Base-by-base conservation (phyloP, 176 grass and related monocot species). In the Bolboschoenus planiculmis region DNA sequence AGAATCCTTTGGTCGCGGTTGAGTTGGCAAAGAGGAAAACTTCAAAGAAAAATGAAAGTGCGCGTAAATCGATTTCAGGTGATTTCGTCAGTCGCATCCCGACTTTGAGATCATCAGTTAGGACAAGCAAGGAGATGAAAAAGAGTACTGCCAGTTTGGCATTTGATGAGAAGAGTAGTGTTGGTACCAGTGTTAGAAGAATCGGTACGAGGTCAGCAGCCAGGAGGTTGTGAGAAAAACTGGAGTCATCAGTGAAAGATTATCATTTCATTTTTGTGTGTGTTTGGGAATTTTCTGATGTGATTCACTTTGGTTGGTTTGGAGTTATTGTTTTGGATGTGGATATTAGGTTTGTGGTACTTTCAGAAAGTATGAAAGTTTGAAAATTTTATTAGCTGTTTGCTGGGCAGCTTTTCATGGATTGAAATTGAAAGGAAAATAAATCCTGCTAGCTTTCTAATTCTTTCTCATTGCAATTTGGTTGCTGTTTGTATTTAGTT, bases 91-190 rank as follows among this genome's bases (percentile, higher is more conserved):
- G 71, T 59, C 87, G 89, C 3, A 61, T 79, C 11, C 63, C 56
- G n/a, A 40, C 50, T 40, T 20, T 87, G 47, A 88, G 96, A 39
- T 95, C 89, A 1, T 85, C 92, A 0, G 68, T 93, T 66, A 86
- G 92, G 83, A 91, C 39, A 58, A 95, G 87, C 53, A 98, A 88
- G 84, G 97, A 96, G 75, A 87, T 90, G 91, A 99, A 89, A 55
- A 99, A 90, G 83, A 46, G 4, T 51, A 56, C 31, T 51, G 21
- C 47, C 4, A 36, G 9, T 61, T 60, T 43, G 20, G 39, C 29
- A 5, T 63, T 62, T 57, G 43, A 68, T 3, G 85, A 87, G 21
- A 87, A 82, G 64, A 46, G 3, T 35, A 59, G 10, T 76, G 64
- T 62, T n/a, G 37, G 79, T 82, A 82, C 58, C 35, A 82, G 58